Conservation (phyloP, 331 rosid genomes). For the Dryas integrifolia region DNA sequence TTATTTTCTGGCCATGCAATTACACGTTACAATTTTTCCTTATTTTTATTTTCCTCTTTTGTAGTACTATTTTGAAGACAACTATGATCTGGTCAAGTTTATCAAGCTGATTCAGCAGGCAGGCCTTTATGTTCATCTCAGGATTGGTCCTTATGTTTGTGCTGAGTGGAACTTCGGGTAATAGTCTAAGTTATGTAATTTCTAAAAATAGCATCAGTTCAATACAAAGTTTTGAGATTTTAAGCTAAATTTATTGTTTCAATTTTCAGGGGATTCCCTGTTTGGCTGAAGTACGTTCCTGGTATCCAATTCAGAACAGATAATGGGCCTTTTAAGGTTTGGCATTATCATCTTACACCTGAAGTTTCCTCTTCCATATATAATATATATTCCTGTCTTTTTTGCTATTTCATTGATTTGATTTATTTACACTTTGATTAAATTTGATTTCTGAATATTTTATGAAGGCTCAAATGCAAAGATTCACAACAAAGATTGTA, state of each 20-base stretch:
- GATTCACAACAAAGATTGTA: constrained; percentile 76
- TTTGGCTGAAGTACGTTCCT: constrained; percentile 95
- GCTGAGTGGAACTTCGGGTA: constrained; percentile 99
- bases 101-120: constrained; percentile 91
- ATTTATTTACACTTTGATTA: constrained; percentile 3
- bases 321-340: constrained; percentile 89
- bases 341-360: constrained; percentile 18
- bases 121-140: constrained; percentile 83
- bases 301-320: constrained; percentile 93
- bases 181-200: neutral
- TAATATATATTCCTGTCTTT: neutral
- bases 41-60: constrained; percentile 4
- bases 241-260: constrained; percentile 14
- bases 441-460: constrained; percentile 25
- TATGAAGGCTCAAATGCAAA: constrained; percentile 78
- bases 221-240: constrained; percentile 16
- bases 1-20: constrained; percentile 7
- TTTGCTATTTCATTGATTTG: neutral
- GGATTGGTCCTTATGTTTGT: constrained; percentile 98
- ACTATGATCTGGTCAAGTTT: constrained; percentile 91
- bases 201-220: neutral
- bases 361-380: constrained; percentile 6
- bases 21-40: neutral
- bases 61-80: constrained; percentile 89
- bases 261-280: constrained; percentile 85